phyloP scores from a whole-genome alignment of 1,284 basidiomycete species.

The Ganoderma sinense region DNA sequence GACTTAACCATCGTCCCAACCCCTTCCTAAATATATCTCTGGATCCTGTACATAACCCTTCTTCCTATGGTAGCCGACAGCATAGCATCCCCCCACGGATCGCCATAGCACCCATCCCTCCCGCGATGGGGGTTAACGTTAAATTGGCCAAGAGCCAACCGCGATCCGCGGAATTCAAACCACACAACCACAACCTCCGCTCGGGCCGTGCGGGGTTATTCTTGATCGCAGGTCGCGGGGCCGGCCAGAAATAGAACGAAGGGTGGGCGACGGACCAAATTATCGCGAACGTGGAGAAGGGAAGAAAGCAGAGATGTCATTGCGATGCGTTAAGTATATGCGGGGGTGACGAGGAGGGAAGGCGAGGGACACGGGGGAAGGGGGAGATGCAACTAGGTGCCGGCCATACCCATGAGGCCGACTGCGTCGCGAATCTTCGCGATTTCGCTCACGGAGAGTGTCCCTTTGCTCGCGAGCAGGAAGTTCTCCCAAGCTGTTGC shows the following conservation, averaged over 20 bases:
- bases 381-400: constrained; percentile 51
- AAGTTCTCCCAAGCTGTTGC: constrained; percentile 77
- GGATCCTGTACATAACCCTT: not conserved
- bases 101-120: not conserved
- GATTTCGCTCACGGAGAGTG: constrained; percentile 75
- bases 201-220: not conserved
- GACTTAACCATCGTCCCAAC: not conserved
- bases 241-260: not conserved
- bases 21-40: not conserved
- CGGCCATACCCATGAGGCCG: constrained; percentile 81
- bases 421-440: constrained; percentile 82
- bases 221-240: not conserved
- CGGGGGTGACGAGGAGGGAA: no score
- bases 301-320: not conserved
- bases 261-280: not conserved
- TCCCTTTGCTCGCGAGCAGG: constrained; percentile 73
- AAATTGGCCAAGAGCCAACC: not conserved
- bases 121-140: not conserved
- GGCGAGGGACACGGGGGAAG: not conserved
- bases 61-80: not conserved
- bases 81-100: not conserved
- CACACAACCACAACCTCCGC: not conserved
- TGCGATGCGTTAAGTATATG: not conserved
- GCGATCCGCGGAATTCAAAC: not conserved
- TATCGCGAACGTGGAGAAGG: not conserved